Conservation (phyloP, 495 filamentous ascomycete species). For the Hyaloscypha variabilis region DNA sequence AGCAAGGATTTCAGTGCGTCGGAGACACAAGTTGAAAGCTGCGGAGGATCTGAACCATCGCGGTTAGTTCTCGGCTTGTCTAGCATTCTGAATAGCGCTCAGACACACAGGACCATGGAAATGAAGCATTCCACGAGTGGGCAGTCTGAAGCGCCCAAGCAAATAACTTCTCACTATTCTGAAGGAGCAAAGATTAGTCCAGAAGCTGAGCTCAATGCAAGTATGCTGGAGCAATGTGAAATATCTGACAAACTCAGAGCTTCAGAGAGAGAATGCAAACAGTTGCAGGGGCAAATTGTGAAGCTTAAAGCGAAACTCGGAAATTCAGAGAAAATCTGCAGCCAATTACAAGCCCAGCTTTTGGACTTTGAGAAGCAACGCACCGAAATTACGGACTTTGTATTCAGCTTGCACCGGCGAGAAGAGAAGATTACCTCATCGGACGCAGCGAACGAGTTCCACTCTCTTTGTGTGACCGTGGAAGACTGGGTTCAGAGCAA, state of each 20-base stretch:
- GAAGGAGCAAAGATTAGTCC: background rate
- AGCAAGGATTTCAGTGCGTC: background rate
- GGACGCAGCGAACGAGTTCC: slow-evolving; percentile 14
- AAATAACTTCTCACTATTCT: background rate
- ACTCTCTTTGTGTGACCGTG: slow-evolving; percentile 11
- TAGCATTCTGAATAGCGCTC: too few species aligned
- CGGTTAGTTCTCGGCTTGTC: too few species aligned
- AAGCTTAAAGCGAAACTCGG: background rate
- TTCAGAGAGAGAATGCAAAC: background rate
- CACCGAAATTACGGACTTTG: slow-evolving; percentile 13
- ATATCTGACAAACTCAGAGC: background rate
- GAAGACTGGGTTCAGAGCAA: slow-evolving; percentile 21
- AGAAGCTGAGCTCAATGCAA: background rate
- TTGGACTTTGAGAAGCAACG: slow-evolving; percentile 2
- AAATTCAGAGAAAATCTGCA: too few species aligned
- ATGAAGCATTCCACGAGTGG: too few species aligned
- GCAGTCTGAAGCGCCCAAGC: background rate
- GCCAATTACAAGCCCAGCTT: background rate
- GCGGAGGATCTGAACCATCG: background rate
- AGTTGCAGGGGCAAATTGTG: background rate
- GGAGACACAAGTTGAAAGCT: background rate
- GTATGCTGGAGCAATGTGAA: background rate
- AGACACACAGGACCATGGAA: too few species aligned
- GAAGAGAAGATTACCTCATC: slow-evolving; percentile 8
- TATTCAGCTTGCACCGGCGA: slow-evolving; percentile 13